Evolutionary conservation across 202 grass and related monocot genomes (phyloP), one percentile per base, ranked within the genome.

Genomic region (Carex sylvatica): DNA sequence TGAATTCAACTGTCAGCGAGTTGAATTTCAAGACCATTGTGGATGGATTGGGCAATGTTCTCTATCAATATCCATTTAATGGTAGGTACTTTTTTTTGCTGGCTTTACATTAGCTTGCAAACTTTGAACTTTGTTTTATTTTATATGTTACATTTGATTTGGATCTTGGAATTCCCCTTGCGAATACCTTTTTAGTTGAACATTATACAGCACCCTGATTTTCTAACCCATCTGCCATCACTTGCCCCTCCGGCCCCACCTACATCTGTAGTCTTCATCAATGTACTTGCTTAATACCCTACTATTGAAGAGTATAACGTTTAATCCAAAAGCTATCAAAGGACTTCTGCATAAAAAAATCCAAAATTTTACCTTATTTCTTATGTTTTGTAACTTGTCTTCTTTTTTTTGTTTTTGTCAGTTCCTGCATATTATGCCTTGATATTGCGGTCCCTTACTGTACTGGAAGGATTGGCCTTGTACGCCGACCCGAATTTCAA

Each of bases 1-100:
- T 98, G 59, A 91, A 88, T 22, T 92, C 92, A 85, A 95, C 95
- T 30, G 95, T 98, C 19, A 98, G 95, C 77, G 95, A 98, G 87
- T 79, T 98, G 36, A 95, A 98, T 85, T 98, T 98, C 84, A 98
- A 98, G 80, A 98, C 88, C 22, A 90, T 98, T 70, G 95, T 98
- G 44, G 89, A 98, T 81, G 92, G 95, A 14, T 86, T 98, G 84
- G 92, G 95, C n/a, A 86, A 85, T 87, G 92, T 98, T 85, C 90
- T 98, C 40, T 95, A 98, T 91, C 87, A 93, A 79, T 98, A 90
- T 83, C 92, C 92, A 74, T 98, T 98, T 73, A 98, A 90, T 78
- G 95, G 95, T 93, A 82, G 80, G 90, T 83, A 55, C 83, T 9
- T 62, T 49, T 78, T 28, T 28, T 75, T 19, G 4, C 7, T n/a